Percentiles rank a stretch among this genome's conserved stretches.
Evolutionary conservation across 305 asterid species (phyloP).

Genomic region (Fraxinus paxiana): DNA sequence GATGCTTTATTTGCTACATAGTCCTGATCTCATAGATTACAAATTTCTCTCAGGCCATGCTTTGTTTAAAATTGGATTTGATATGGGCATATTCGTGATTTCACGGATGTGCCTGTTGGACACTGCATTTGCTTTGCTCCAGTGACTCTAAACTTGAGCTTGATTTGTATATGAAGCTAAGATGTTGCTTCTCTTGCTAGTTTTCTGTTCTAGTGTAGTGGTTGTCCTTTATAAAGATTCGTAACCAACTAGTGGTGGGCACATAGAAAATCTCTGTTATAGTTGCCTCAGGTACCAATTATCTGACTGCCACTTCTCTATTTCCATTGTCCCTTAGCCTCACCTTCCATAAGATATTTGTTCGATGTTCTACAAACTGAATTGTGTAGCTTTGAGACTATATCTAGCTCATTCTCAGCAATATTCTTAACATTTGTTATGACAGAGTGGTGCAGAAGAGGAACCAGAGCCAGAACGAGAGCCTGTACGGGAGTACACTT

Average conservation of each 20-base stretch:
- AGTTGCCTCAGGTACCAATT: background rate
- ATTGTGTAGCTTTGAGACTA: slow-evolving; percentile 10
- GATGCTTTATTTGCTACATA: background rate
- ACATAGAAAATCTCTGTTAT: background rate
- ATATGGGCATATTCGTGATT: background rate
- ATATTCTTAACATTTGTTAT: slow-evolving; percentile 3
- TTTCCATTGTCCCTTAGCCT: background rate
- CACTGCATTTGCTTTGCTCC: background rate
- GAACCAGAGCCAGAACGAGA: slow-evolving; percentile 38
- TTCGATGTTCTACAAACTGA: background rate
- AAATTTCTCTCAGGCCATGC: background rate
- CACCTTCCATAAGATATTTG: background rate
- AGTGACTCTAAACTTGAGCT: background rate
- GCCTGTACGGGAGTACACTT: slow-evolving; percentile 37
- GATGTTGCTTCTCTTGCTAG: background rate
- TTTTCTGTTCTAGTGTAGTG: background rate
- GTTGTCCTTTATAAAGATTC: background rate
- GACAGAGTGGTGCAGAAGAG: slow-evolving; percentile 36
- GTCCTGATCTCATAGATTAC: background rate
- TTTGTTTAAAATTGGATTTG: background rate
- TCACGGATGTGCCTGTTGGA: background rate
- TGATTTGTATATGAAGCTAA: background rate
- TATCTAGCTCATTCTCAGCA: background rate
- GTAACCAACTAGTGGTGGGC: background rate
- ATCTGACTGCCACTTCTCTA: background rate